phyloP scores from a whole-genome alignment of 306 rosid genomes.

The Argentina anserina region DNA sequence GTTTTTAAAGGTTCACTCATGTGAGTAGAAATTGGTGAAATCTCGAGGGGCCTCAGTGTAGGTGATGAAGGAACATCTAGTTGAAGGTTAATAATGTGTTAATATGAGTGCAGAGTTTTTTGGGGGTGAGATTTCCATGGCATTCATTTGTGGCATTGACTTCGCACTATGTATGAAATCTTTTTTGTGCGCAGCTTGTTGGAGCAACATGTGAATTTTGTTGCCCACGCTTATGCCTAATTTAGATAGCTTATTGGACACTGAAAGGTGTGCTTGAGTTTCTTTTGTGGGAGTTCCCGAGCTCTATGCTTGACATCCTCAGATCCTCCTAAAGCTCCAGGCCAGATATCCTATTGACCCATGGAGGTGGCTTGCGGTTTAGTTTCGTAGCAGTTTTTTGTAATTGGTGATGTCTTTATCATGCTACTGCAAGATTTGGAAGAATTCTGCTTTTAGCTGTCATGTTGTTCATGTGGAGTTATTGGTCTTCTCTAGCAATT shows the following conservation, averaged over 20 bases:
- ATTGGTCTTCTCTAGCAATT: not conserved
- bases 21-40: not conserved
- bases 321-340: not conserved
- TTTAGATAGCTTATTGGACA: not conserved
- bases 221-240: not conserved
- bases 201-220: not conserved
- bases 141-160: not conserved
- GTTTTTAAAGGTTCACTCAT: not conserved
- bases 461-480: not conserved
- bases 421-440: not conserved
- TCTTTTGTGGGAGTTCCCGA: not conserved
- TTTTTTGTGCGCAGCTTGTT: not conserved
- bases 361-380: not conserved
- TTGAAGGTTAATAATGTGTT: not conserved
- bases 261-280: not conserved
- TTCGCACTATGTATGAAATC: not conserved
- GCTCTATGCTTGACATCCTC: not conserved
- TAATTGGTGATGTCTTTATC: not conserved
- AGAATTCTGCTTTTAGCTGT: not conserved
- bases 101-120: too few species aligned
- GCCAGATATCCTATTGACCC: not conserved
- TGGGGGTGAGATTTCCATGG: not conserved
- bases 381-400: not conserved
- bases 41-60: not conserved
- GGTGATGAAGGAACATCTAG: too few species aligned